Evolutionary conservation across 2,329 filamentous ascomycete genomes (phyloP).

Genomic region (Parastagonospora avenae): DNA sequence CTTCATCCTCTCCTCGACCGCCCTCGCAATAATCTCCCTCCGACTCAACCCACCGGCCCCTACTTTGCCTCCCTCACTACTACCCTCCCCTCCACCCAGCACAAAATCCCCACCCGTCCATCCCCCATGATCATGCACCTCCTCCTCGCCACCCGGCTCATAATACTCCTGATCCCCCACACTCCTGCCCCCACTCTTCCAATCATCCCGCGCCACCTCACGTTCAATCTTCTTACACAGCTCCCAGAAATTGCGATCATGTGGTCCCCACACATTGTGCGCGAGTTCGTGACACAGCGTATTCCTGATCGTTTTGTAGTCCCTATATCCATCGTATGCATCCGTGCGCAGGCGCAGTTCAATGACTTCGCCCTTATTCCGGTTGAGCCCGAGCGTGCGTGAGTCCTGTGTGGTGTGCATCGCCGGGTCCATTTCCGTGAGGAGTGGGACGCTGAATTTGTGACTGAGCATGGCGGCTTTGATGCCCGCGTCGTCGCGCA

Average conservation of each 20-base stretch:
- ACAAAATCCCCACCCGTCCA: slow-evolving; percentile 51
- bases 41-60: slow-evolving; percentile 62
- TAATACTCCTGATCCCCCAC: slow-evolving; percentile 44
- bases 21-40: slow-evolving; percentile 75
- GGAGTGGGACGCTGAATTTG: slow-evolving; percentile 79
- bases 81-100: slow-evolving; percentile 35
- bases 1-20: slow-evolving; percentile 70
- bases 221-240: slow-evolving; percentile 84
- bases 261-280: slow-evolving; percentile 85
- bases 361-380: slow-evolving; percentile 86
- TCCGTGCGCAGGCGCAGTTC: slow-evolving; percentile 91
- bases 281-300: slow-evolving; percentile 95
- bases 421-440: slow-evolving; percentile 95
- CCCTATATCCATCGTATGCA: slow-evolving; percentile 88
- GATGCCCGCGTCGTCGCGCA: slow-evolving; percentile 85
- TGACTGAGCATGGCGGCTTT: slow-evolving; percentile 81
- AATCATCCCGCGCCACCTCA: slow-evolving; percentile 82
- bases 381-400: slow-evolving; percentile 82
- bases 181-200: slow-evolving; percentile 67
- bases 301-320: slow-evolving; percentile 88
- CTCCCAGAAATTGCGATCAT: slow-evolving; percentile 89
- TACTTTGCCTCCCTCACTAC: slow-evolving; percentile 21
- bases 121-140: slow-evolving; percentile 49
- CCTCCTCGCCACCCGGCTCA: slow-evolving; percentile 31
- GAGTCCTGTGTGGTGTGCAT: slow-evolving; percentile 83